These are phyloP conservation scores for Colletotrichum cuscutae DNA, from an alignment of 2,329 filamentous ascomycete genomes.

Conservation along the genomic window DNA sequence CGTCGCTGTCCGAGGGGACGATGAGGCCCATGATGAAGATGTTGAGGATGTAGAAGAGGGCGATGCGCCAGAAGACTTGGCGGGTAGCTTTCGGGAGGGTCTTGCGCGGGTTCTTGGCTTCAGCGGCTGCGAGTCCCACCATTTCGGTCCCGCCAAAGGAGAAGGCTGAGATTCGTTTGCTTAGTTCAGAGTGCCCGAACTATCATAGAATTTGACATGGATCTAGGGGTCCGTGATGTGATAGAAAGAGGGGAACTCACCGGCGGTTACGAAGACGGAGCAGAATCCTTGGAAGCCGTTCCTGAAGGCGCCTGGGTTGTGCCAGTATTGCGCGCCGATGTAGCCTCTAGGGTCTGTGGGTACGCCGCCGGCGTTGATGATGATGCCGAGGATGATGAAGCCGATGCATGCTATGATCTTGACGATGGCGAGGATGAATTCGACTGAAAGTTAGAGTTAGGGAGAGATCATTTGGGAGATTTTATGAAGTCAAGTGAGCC, in stretches of 20 bases:
- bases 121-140: constrained; percentile 40
- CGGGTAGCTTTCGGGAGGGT: constrained; percentile 39
- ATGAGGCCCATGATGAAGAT: constrained; percentile 39
- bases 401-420: constrained; percentile 54
- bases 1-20: constrained; percentile 34
- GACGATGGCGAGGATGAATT: constrained; percentile 66
- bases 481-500: too few relatives aligned
- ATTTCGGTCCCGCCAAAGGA: constrained; percentile 39
- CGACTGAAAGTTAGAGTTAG: constrained; percentile 47
- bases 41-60: constrained; percentile 38
- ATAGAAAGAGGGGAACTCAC: background rate
- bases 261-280: constrained; percentile 36
- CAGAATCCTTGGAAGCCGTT: constrained; percentile 40
- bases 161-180: constrained; percentile 10
- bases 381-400: constrained; percentile 37
- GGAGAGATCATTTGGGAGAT: too few relatives aligned
- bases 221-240: background rate
- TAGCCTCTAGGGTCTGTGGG: constrained; percentile 34
- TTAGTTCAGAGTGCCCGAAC: too few relatives aligned
- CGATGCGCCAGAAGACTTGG: constrained; percentile 40
- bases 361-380: constrained; percentile 37
- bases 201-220: background rate
- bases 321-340: constrained; percentile 38
- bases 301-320: constrained; percentile 37
- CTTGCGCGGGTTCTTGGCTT: constrained; percentile 38